phyloP scores from a whole-genome alignment of 352 stramenopile genomes.

The Phytopythium litorale region DNA sequence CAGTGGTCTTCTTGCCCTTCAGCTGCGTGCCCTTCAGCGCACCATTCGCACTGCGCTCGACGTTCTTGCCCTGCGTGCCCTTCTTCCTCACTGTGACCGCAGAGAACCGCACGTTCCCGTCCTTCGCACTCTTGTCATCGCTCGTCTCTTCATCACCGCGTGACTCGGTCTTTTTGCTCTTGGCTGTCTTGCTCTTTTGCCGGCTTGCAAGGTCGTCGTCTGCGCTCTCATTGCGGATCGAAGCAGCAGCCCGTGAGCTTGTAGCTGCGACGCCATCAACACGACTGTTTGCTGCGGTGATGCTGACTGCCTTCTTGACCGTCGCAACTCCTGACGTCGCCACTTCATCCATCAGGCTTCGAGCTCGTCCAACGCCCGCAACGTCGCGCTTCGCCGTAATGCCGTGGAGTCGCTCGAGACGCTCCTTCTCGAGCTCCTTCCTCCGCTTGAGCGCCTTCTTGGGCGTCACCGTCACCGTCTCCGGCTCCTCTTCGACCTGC shows the following conservation, averaged over 20 bases:
- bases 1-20: not conserved
- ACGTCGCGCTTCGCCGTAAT: not conserved
- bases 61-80: not conserved
- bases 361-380: not conserved
- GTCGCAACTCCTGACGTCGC: not conserved
- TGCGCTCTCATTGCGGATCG: not conserved
- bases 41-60: not conserved
- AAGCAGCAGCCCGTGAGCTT: not conserved
- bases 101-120: not conserved
- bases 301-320: not conserved
- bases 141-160: not conserved
- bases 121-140: not conserved
- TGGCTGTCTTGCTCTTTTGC: not conserved
- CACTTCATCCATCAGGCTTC: constrained; percentile 16
- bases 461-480: constrained; percentile 7
- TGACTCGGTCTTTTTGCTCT: not conserved
- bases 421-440: constrained; percentile 21
- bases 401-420: constrained; percentile 7
- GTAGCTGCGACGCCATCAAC: not conserved
- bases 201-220: not conserved
- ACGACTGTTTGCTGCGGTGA: not conserved
- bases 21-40: not conserved
- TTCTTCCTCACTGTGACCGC: not conserved
- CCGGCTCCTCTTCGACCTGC: constrained; percentile 18
- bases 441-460: constrained; percentile 37